phyloP scores from a whole-genome alignment of 2,329 filamentous ascomycete genomes.

The Colletotrichum nymphaeae region DNA sequence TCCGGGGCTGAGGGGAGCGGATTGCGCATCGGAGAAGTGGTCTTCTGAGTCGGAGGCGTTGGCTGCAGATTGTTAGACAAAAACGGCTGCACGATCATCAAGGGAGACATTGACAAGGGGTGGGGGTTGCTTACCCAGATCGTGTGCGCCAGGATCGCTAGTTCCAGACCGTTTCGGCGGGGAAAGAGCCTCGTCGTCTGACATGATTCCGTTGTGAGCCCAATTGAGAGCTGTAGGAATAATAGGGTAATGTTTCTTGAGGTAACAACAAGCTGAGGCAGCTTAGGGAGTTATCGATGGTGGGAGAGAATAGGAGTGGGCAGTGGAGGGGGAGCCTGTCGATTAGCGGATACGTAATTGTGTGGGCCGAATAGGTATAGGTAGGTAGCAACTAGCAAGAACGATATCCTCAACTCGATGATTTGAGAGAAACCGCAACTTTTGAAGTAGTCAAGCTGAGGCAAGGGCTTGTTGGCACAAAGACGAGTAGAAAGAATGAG shows the following conservation, averaged over 20 bases:
- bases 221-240: conserved; percentile 4
- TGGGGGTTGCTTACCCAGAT: conserved; percentile 58
- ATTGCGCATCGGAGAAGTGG: conserved; percentile 76
- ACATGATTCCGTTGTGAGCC: conserved; percentile 38
- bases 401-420: conserved; percentile 16
- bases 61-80: conserved; percentile 45
- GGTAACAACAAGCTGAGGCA: conserved; percentile 6
- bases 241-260: not conserved
- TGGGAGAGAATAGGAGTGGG: conserved; percentile 32
- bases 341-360: conserved; percentile 36
- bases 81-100: conserved; percentile 4
- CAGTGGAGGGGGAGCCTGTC: conserved; percentile 30
- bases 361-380: conserved; percentile 18
- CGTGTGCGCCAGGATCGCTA: conserved; percentile 69
- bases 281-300: conserved; percentile 18
- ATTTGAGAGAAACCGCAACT: not conserved
- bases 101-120: conserved; percentile 10
- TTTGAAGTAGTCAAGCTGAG: not conserved
- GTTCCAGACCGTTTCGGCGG: conserved; percentile 54
- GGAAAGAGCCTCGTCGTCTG: conserved; percentile 51
- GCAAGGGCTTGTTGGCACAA: conserved; percentile 11
- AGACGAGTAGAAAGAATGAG: not conserved
- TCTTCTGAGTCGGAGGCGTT: conserved; percentile 74
- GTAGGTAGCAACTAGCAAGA: not conserved
- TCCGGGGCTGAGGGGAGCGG: conserved; percentile 56